A percentile compares a stretch with the other conserved stretches of the same genome.
Conservation (phyloP, 352 stramenopile species). For the Pythium pyrilobum region DNA sequence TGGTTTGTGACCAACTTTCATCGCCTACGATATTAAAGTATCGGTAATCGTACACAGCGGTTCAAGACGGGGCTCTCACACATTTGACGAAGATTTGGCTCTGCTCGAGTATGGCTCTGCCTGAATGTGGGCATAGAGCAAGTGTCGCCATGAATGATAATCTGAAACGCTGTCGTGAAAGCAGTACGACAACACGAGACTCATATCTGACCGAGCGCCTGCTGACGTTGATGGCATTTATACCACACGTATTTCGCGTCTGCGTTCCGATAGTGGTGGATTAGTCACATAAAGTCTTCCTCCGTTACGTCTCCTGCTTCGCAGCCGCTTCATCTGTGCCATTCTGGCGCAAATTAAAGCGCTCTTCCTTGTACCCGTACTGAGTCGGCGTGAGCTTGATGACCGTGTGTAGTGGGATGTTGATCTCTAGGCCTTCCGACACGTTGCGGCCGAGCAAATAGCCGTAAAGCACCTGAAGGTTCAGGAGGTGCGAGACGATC, state of each 20-base stretch:
- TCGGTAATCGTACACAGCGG: background rate
- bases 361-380: slow-evolving; percentile 44
- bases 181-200: no score
- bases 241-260: no score
- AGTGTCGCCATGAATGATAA: no score
- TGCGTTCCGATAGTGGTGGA: no score
- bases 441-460: slow-evolving; percentile 31
- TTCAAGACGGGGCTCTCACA: background rate
- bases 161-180: no score
- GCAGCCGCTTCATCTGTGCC: background rate
- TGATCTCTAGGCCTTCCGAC: slow-evolving; percentile 26
- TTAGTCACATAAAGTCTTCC: no score
- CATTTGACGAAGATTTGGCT: no score
- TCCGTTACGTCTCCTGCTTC: background rate
- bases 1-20: slow-evolving; percentile 72
- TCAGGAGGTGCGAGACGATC: slow-evolving; percentile 35
- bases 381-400: slow-evolving; percentile 43
- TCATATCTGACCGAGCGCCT: no score
- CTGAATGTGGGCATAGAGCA: no score
- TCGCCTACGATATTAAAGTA: slow-evolving; percentile 33
- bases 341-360: slow-evolving; percentile 27
- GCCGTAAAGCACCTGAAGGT: slow-evolving; percentile 40
- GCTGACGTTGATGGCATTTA: no score
- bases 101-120: no score
- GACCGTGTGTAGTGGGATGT: slow-evolving; percentile 37